These are phyloP conservation scores for Geotrichum fermentans DNA, from an alignment of 1,139 yeast genomes.

Conservation along the genomic window DNA sequence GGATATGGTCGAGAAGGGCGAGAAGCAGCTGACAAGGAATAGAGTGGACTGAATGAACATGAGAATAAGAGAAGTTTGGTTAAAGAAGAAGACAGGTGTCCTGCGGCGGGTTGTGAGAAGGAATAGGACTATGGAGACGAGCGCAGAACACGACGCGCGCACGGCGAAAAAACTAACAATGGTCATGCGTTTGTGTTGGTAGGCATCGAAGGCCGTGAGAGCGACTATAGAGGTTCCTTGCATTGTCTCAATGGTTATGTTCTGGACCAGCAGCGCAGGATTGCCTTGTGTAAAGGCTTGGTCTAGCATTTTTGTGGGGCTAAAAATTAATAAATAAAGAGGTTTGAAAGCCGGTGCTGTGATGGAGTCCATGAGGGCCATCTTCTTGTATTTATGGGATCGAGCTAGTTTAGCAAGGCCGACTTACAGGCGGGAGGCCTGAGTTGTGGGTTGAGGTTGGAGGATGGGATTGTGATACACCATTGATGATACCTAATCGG, in stretches of 20 bases:
- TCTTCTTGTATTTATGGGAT: too few relatives aligned
- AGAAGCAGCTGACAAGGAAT: conserved; percentile 49
- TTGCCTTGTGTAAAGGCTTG: not conserved
- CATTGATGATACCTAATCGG: too few relatives aligned
- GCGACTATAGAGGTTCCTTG: conserved; percentile 4
- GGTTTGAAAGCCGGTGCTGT: too few relatives aligned
- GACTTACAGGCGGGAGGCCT: too few relatives aligned
- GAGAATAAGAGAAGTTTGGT: conserved; percentile 53
- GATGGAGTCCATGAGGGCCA: too few relatives aligned
- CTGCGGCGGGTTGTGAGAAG: conserved; percentile 29
- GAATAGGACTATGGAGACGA: conserved; percentile 24
- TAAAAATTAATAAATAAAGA: too few relatives aligned
- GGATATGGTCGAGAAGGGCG: conserved; percentile 49
- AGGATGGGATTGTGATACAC: too few relatives aligned
- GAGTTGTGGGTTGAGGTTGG: too few relatives aligned
- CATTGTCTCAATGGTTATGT: conserved; percentile 7
- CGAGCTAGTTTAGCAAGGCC: too few relatives aligned
- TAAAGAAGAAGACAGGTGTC: conserved; percentile 66
- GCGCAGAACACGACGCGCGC: conserved; percentile 43
- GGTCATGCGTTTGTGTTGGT: conserved; percentile 33
- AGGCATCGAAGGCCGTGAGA: conserved; percentile 36
- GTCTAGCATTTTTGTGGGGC: not conserved
- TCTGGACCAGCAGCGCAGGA: conserved; percentile 10
- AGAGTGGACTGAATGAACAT: conserved; percentile 56
- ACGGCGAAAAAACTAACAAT: conserved; percentile 36